Percentiles rank a stretch among this genome's conserved stretches.
Conservation (phyloP, 192 early-diverging fungal genomes). For the Lunasporangiospora selenospora region DNA sequence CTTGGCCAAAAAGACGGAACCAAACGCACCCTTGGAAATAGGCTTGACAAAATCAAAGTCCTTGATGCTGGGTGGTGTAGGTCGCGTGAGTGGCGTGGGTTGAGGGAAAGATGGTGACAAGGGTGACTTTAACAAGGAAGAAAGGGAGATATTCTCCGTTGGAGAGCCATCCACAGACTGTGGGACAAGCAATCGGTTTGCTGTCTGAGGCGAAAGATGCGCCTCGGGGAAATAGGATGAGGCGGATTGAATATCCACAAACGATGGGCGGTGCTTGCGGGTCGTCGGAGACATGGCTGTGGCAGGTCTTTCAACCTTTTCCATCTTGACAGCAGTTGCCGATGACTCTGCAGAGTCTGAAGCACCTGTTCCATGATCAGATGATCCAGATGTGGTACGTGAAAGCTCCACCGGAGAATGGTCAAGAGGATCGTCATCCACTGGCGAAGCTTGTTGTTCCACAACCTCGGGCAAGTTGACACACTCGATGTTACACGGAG, state of each 20-base stretch:
- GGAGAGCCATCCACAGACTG: slow-evolving; percentile 44
- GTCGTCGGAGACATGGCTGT: slow-evolving; percentile 3
- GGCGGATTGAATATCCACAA: slow-evolving; percentile 43
- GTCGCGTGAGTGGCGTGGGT: slow-evolving; percentile 52
- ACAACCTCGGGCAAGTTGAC: slow-evolving; percentile 23
- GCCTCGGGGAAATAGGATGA: slow-evolving; percentile 33
- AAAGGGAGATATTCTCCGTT: slow-evolving; percentile 23
- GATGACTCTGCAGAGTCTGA: slow-evolving; percentile 48
- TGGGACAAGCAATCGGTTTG: slow-evolving; percentile 27
- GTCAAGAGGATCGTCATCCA: slow-evolving; percentile 5
- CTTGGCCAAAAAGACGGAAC: slow-evolving; percentile 86
- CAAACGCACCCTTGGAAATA: slow-evolving; percentile 91
- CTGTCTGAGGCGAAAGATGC: slow-evolving; percentile 20
- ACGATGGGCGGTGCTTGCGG: slow-evolving; percentile 37
- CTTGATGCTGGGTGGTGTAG: slow-evolving; percentile 77
- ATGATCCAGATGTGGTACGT: slow-evolving; percentile 24
- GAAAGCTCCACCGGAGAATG: slow-evolving; percentile 28
- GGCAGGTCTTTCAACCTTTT: slow-evolving; percentile 9
- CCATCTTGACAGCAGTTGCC: slow-evolving; percentile 21
- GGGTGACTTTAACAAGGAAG: slow-evolving; percentile 38
- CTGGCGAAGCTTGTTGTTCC: slow-evolving; percentile 29
- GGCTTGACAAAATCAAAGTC: slow-evolving; percentile 93
- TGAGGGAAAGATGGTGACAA: slow-evolving; percentile 47
- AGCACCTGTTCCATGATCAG: slow-evolving; percentile 26
- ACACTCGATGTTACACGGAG: slow-evolving; percentile 10